Evolutionary conservation across 2,329 filamentous ascomycete genomes (phyloP).

Genomic region (Botryotinia narcissicola): DNA sequence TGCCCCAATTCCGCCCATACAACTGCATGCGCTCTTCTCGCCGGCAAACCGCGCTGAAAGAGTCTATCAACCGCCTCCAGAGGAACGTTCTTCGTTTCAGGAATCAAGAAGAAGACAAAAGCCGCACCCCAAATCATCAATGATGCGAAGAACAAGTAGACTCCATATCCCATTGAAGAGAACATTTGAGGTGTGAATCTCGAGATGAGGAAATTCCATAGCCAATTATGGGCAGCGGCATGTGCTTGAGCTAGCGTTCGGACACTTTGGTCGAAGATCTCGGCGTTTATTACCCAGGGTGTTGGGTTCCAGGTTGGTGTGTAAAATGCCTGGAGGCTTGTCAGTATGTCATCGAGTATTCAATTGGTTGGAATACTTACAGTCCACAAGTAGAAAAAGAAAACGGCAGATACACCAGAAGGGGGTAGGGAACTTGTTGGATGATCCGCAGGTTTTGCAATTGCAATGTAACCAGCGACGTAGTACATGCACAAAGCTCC

Average conservation of each 20-base stretch:
- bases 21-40: slow-evolving; percentile 30
- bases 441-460: slow-evolving; percentile 25
- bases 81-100: slow-evolving; percentile 65
- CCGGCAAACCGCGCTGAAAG: slow-evolving; percentile 44
- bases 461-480: slow-evolving; percentile 31
- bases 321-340: slow-evolving; percentile 27
- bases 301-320: slow-evolving; percentile 34
- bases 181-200: slow-evolving; percentile 68
- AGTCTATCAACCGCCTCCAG: slow-evolving; percentile 64
- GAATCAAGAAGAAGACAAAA: slow-evolving; percentile 62
- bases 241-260: slow-evolving; percentile 54
- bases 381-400: slow-evolving; percentile 75
- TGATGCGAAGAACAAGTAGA: slow-evolving; percentile 67
- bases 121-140: slow-evolving; percentile 57
- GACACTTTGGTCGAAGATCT: slow-evolving; percentile 32
- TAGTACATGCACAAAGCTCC: slow-evolving; percentile 28
- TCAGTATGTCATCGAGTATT: neutral
- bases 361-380: neutral
- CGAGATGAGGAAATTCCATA: slow-evolving; percentile 63
- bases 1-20: slow-evolving; percentile 32
- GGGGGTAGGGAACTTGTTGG: slow-evolving; percentile 1
- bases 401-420: slow-evolving; percentile 57
- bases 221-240: slow-evolving; percentile 66
- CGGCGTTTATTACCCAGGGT: slow-evolving; percentile 33
- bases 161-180: slow-evolving; percentile 54